A percentile compares a stretch with the other conserved stretches of the same genome.
Conservation (phyloP, 1,284 basidiomycete genomes). For the Volvariella surrecta region DNA sequence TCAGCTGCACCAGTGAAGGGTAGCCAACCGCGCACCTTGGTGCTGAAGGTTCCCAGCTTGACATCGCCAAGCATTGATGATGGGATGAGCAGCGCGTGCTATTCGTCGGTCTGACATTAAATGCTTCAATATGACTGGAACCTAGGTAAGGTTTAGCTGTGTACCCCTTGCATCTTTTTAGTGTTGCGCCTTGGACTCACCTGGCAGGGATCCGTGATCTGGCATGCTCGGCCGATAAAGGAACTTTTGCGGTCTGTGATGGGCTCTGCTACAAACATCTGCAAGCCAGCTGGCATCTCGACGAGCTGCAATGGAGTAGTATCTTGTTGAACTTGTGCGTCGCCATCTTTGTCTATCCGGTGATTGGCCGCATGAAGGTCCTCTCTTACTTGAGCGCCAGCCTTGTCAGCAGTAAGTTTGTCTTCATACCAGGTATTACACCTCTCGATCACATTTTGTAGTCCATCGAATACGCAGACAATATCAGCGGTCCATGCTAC, state of each 20-base stretch:
- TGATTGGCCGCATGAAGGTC: constrained; percentile 14
- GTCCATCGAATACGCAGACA: constrained; percentile 84
- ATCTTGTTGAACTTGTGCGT: background rate
- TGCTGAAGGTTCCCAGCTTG: constrained; percentile 57
- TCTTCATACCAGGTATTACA: constrained; percentile 67
- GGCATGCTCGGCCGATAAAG: constrained; percentile 79
- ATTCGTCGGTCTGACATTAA: constrained; percentile 69
- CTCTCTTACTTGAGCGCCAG: constrained; percentile 50
- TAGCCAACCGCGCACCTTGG: constrained; percentile 45
- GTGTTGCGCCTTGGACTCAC: constrained; percentile 27
- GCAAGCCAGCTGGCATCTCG: constrained; percentile 48
- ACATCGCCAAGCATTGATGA: constrained; percentile 86
- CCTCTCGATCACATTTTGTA: constrained; percentile 68
- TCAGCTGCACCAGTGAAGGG: background rate
- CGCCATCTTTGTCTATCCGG: background rate
- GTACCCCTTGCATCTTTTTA: background rate
- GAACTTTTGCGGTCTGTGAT: constrained; percentile 78
- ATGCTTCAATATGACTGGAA: constrained; percentile 64
- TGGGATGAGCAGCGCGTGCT: constrained; percentile 77
- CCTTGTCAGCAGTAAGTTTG: constrained; percentile 46
- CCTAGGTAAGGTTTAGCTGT: constrained; percentile 28
- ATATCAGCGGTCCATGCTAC: constrained; percentile 67
- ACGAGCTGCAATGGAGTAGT: constrained; percentile 6
- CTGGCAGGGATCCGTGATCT: constrained; percentile 70
- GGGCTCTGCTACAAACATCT: constrained; percentile 63